phyloP scores from a whole-genome alignment of 768 basidiomycete genomes.

The Kwoniella shandongensis region DNA sequence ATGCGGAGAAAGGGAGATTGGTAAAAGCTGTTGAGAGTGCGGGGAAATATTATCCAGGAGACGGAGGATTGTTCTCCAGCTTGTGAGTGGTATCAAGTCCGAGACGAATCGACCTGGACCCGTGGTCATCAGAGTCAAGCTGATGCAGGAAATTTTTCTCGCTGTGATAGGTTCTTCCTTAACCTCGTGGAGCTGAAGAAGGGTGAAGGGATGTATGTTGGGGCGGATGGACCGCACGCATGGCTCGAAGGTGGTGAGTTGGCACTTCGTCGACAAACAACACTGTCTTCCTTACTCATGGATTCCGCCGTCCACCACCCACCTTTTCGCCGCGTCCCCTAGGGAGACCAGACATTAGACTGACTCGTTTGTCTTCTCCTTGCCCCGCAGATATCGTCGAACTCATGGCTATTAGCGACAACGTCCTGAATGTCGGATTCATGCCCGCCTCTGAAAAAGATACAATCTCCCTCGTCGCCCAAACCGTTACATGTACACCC shows the following conservation, averaged over 20 bases:
- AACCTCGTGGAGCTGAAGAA: slow-evolving; percentile 76
- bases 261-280: not conserved
- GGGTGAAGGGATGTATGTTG: slow-evolving; percentile 89
- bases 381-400: slow-evolving; percentile 78
- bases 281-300: not conserved
- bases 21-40: slow-evolving; percentile 30
- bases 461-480: slow-evolving; percentile 30
- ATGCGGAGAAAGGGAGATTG: slow-evolving; percentile 32
- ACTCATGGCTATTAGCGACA: slow-evolving; percentile 80
- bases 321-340: not conserved
- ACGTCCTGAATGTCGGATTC: slow-evolving; percentile 49
- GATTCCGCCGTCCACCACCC: too few relatives aligned
- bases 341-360: too few relatives aligned
- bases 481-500: slow-evolving; percentile 34
- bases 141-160: not conserved
- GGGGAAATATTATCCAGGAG: slow-evolving; percentile 38
- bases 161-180: slow-evolving; percentile 76
- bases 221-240: slow-evolving; percentile 93
- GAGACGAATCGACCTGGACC: not conserved
- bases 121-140: not conserved
- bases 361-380: not conserved
- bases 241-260: slow-evolving; percentile 82
- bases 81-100: not conserved
- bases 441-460: slow-evolving; percentile 36
- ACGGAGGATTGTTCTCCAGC: slow-evolving; percentile 29